phyloP scores from a whole-genome alignment of 495 filamentous ascomycete genomes.

The Parathielavia appendiculata region DNA sequence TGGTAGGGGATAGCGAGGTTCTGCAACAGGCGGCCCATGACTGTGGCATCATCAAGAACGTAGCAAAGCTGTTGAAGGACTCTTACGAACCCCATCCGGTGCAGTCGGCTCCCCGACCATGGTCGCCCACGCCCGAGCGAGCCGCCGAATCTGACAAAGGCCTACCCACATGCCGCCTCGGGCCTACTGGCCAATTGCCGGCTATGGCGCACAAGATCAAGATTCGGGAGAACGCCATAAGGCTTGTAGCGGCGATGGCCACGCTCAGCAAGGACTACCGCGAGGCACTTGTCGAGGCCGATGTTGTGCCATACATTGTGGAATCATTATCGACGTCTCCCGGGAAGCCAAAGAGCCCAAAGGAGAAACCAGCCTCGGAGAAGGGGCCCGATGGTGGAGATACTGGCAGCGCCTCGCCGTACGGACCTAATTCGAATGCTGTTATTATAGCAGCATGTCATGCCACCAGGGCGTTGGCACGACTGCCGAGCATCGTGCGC shows the following conservation, averaged over 20 bases:
- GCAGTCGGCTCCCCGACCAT: conserved; percentile 37
- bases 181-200: conserved; percentile 56
- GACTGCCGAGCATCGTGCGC: conserved; percentile 75
- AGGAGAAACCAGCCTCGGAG: conserved; percentile 23
- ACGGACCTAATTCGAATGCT: conserved; percentile 46
- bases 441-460: conserved; percentile 86
- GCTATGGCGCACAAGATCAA: conserved; percentile 67
- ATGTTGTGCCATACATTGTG: conserved; percentile 72
- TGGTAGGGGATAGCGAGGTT: conserved; percentile 68
- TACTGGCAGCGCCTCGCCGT: conserved; percentile 15
- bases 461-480: conserved; percentile 67
- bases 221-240: conserved; percentile 71
- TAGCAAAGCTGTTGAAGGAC: conserved; percentile 73
- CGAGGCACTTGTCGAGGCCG: conserved; percentile 75
- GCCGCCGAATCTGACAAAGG: conserved; percentile 20
- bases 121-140: conserved; percentile 36
- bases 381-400: conserved; percentile 14
- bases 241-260: conserved; percentile 70
- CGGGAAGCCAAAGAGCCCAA: conserved; percentile 29
- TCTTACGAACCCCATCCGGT: conserved; percentile 46
- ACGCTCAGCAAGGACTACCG: conserved; percentile 79
- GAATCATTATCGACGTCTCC: conserved; percentile 68
- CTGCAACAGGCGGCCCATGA: conserved; percentile 81
- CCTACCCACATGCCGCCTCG: conserved; percentile 43
- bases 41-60: conserved; percentile 63